These are phyloP conservation scores for Centaurea solstitialis DNA, from an alignment of 129 eudicot genomes.

Conservation along the genomic window DNA sequence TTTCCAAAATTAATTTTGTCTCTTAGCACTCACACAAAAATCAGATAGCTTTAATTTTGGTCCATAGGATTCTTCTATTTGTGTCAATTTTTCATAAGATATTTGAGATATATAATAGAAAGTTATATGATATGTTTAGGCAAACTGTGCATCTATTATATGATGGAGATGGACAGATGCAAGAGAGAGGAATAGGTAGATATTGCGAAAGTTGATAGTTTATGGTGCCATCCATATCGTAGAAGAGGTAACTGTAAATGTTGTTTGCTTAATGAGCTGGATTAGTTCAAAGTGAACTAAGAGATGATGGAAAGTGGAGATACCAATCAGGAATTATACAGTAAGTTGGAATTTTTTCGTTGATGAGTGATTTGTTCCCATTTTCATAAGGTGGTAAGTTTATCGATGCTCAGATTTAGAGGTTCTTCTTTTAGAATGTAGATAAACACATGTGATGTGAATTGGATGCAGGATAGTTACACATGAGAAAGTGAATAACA, in stretches of 20 bases:
- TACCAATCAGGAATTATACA: background rate
- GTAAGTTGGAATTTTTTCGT: background rate
- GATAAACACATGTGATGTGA: background rate
- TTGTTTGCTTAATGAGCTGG: background rate
- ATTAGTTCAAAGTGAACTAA: background rate
- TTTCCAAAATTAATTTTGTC: slow-evolving; percentile 4
- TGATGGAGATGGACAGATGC: background rate
- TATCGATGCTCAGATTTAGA: background rate
- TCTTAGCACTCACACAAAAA: background rate
- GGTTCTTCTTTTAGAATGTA: background rate
- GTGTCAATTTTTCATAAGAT: background rate
- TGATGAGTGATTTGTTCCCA: background rate
- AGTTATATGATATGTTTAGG: background rate
- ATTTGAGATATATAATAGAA: background rate
- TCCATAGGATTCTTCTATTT: background rate
- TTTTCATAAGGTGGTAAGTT: background rate
- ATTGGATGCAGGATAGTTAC: background rate
- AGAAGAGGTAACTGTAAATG: background rate
- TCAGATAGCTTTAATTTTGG: background rate
- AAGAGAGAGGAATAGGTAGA: background rate
- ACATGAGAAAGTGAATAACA: background rate
- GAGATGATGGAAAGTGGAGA: background rate
- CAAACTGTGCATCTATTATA: background rate
- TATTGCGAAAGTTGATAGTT: background rate
- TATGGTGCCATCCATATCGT: background rate